Conservation (phyloP, 31 red algal genomes). For the Bonnemaisonia californica region DNA sequence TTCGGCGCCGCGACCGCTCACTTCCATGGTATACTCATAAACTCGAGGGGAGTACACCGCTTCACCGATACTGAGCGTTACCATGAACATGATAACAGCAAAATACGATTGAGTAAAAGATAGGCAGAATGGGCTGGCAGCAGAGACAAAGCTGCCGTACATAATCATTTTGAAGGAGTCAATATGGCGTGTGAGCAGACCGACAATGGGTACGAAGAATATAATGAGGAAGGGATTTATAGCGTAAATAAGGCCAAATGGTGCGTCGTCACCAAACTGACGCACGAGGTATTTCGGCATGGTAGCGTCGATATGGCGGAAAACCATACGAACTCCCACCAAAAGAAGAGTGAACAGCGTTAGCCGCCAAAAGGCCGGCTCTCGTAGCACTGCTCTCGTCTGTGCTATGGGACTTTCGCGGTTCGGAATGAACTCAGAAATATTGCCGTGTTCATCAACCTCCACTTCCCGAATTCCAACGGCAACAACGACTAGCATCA, state of each 20-base stretch:
- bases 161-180: slow-evolving; percentile 91
- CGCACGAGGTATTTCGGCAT: slow-evolving; percentile 89
- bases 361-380: slow-evolving; percentile 88
- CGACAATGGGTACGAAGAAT: slow-evolving; percentile 84
- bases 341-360: slow-evolving; percentile 83
- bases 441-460: slow-evolving; percentile 71
- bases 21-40: slow-evolving; percentile 93
- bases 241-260: slow-evolving; percentile 89
- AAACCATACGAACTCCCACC: slow-evolving; percentile 89
- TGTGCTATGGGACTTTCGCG: slow-evolving; percentile 49
- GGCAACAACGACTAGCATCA: slow-evolving; percentile 54
- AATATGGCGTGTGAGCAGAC: slow-evolving; percentile 51
- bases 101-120: slow-evolving; percentile 72
- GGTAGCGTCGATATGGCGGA: slow-evolving; percentile 91
- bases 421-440: slow-evolving; percentile 69
- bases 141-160: slow-evolving; percentile 73
- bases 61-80: slow-evolving; percentile 85
- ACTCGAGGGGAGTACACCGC: slow-evolving; percentile 92
- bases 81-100: slow-evolving; percentile 78
- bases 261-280: slow-evolving; percentile 81
- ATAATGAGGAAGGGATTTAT: slow-evolving; percentile 95
- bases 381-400: slow-evolving; percentile 56
- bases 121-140: slow-evolving; percentile 79
- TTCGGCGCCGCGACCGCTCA: slow-evolving; percentile 78
- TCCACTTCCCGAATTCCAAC: slow-evolving; percentile 83